Base-by-base conservation (phyloP, 352 stramenopile genomes). In the Phytopythium mirpurense region DNA sequence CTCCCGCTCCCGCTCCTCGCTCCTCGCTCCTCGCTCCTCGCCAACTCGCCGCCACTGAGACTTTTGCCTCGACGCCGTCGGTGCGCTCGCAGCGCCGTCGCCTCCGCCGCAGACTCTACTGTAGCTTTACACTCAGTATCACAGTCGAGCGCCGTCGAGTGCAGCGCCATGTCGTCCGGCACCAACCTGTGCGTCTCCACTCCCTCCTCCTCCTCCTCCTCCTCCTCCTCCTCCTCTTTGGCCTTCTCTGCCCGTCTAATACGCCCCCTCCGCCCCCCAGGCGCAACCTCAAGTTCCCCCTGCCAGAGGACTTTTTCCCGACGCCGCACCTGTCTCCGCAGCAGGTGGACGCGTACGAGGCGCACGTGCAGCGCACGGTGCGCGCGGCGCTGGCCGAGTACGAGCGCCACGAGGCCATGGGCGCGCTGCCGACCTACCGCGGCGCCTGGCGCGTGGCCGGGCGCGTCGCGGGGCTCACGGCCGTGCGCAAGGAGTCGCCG, bases 291-390 rank as follows among this genome's bases (percentile, higher is more conserved):
- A 52, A 53, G 44, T 77, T 77, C 26, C 68, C 70, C 23, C 34
- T 79, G 41, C 64, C 70, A 7, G 54, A 74, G 23, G 57, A 65
- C 51, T 76, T 74, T 42, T 79, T 79, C 56, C 63, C 70, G 21
- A 51, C 62, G 18, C 27, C 68, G 12, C 48, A 71, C 32, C 56
- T 79, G 35, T 59, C 68, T 34, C 61, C 68, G 34, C 47, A 57
- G 27, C 58, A 73, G 36, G 48, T 72, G 16, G 35, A 51, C 31
- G 51, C 42, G 36, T 77, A 67, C 48, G 62, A 77, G 51, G 35
- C 27, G 31, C 61, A 72, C 54, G 62, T 69, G 52, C 45, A 68
- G 44, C 43, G 60, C 29, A 69, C 69, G 16, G 56, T 69, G n/a
- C 59, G 41, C 21, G 64, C 59, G 11, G 68, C 65, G 1, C 52